phyloP scores from a whole-genome alignment of 2,329 filamentous ascomycete species.

The Escovopsis sp. region DNA sequence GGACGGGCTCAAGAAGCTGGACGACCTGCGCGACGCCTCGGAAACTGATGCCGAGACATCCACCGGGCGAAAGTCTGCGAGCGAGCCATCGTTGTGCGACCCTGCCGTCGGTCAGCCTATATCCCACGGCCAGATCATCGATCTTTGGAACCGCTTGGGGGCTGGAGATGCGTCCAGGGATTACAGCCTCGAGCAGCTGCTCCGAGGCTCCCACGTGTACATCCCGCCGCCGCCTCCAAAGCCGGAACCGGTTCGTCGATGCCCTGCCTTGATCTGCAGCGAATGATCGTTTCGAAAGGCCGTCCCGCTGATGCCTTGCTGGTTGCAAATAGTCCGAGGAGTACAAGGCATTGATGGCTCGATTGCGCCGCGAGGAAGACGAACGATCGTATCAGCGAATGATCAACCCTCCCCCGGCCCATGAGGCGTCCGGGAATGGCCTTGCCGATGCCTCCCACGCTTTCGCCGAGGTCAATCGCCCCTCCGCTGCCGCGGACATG shows the following conservation, averaged over 20 bases:
- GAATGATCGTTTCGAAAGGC: background rate
- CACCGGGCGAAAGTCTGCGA: slow-evolving; percentile 3
- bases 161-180: slow-evolving; percentile 11
- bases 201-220: slow-evolving; percentile 60
- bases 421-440: slow-evolving; percentile 45
- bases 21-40: slow-evolving; percentile 2
- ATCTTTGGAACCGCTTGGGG: slow-evolving; percentile 41
- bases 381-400: slow-evolving; percentile 69
- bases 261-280: no score
- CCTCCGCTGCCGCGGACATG: slow-evolving; percentile 28
- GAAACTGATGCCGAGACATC: slow-evolving; percentile 9
- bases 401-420: slow-evolving; percentile 42
- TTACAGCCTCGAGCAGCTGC: slow-evolving; percentile 51
- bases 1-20: slow-evolving; percentile 37
- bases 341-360: slow-evolving; percentile 78
- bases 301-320: slow-evolving; percentile 4
- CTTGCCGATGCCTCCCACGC: slow-evolving; percentile 41
- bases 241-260: slow-evolving; percentile 50
- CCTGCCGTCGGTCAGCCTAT: slow-evolving; percentile 51
- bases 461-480: slow-evolving; percentile 40
- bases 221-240: slow-evolving; percentile 68
- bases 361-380: slow-evolving; percentile 72
- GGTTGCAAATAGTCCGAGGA: slow-evolving; percentile 45
- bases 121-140: slow-evolving; percentile 53
- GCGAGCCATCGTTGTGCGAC: slow-evolving; percentile 34